phyloP scores from a whole-genome alignment of 2,329 filamentous ascomycete genomes.

The Arachnopeziza araneosa region DNA sequence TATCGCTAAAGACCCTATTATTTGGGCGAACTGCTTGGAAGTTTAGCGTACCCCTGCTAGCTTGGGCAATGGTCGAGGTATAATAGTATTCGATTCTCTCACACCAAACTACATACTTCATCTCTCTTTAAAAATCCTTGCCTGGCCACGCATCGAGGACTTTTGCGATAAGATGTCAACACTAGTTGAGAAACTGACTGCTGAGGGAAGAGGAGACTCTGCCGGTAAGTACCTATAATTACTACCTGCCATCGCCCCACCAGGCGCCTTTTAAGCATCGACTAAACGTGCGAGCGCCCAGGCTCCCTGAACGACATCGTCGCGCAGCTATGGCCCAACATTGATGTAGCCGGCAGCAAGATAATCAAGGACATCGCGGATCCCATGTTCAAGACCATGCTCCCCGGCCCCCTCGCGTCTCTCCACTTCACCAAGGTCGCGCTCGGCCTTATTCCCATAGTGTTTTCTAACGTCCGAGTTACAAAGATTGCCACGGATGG shows the following conservation, averaged over 20 bases:
- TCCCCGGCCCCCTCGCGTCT: slow-evolving; percentile 8
- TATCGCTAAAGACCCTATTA: too few relatives aligned
- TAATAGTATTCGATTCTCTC: not conserved
- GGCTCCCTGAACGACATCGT: slow-evolving; percentile 9
- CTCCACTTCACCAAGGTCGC: slow-evolving; percentile 13
- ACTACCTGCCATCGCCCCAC: too few relatives aligned
- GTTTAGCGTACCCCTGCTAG: too few relatives aligned
- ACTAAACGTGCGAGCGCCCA: too few relatives aligned
- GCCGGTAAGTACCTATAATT: slow-evolving; percentile 7
- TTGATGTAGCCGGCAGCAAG: slow-evolving; percentile 12
- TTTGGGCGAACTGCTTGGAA: too few relatives aligned
- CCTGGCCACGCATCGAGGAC: too few relatives aligned
- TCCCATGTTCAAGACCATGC: slow-evolving; percentile 11
- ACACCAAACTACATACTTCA: not conserved
- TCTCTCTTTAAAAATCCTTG: not conserved
- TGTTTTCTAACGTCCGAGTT: slow-evolving; percentile 8
- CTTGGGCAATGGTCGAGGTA: too few relatives aligned
- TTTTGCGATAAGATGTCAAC: slow-evolving; percentile 2
- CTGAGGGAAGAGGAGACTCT: slow-evolving; percentile 9
- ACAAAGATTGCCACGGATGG: slow-evolving; percentile 7
- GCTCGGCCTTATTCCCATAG: slow-evolving; percentile 8
- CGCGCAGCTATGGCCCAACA: slow-evolving; percentile 12
- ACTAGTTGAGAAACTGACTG: slow-evolving; percentile 11
- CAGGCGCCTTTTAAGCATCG: too few relatives aligned
- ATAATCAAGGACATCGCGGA: slow-evolving; percentile 12